Evolutionary conservation across 768 basidiomycete species (phyloP).

Genomic region (Hypholoma fasciculare): DNA sequence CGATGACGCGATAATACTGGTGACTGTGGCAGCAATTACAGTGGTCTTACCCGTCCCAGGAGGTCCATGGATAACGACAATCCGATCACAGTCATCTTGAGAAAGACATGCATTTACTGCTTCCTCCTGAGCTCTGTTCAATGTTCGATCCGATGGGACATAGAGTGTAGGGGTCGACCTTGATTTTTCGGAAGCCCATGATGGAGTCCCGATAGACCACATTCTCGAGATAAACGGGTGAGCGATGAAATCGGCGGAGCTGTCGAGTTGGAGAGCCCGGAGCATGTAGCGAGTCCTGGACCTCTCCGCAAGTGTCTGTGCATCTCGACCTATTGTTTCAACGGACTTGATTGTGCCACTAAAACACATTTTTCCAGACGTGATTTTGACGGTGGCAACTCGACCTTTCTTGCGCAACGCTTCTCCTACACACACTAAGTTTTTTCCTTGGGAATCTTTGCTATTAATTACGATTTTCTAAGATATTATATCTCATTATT

Average conservation of each 20-base stretch:
- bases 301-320: conserved; percentile 47
- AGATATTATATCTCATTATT: no score
- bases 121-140: conserved; percentile 36
- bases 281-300: conserved; percentile 25
- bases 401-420: no score
- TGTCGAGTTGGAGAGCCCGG: conserved; percentile 23
- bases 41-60: conserved; percentile 69
- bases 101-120: conserved; percentile 38
- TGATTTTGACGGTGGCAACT: no score
- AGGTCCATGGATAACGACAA: conserved; percentile 48
- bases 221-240: conserved; percentile 35
- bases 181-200: conserved; percentile 10
- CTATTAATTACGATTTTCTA: no score
- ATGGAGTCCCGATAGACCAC: conserved; percentile 23
- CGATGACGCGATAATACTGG: conserved; percentile 30
- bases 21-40: conserved; percentile 53
- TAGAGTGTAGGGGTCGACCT: conserved; percentile 11
- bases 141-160: conserved; percentile 17
- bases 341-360: conserved; percentile 20
- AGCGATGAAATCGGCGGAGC: conserved; percentile 23
- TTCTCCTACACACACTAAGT: no score
- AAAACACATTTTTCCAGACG: no score
- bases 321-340: conserved; percentile 46
- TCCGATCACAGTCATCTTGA: conserved; percentile 21
- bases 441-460: no score